Base-by-base conservation (phyloP, 257 asterid genomes). In the Dorcoceras hygrometricum region DNA sequence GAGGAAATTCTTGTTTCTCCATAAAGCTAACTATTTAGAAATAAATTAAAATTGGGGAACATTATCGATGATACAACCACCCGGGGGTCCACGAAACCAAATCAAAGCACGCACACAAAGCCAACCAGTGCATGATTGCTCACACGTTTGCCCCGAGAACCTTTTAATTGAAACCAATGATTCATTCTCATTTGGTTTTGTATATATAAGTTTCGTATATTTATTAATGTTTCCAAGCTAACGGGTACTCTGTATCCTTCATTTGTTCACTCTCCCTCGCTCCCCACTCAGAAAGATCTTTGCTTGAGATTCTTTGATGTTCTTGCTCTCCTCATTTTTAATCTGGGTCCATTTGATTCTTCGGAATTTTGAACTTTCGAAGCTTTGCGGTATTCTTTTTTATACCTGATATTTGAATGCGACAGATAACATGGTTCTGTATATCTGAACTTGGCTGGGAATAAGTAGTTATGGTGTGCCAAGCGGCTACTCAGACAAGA, bases 401-500 rank as follows among this genome's bases (percentile, higher is more conserved):
- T 5, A 31, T 34, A 34, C 43, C 10, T 9, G 10, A 34, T 34
- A 34, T 12, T 61, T 34, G 64, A 23, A 27, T 54, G 51, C 55
- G 58, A 28, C 16, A 32, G 2, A 34, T 34, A 43, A 53, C 62
- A 57, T 54, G 60, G 55, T 60, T 76, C 39, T 66, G n/a, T 25
- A 20, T 73, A 48, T 59, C 6, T 59, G 22, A 34, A 62, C 18
- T 75, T 68, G 39, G 78, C 74, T 75, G 82, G 92, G 88, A 72
- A 65, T 27, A 65, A 81, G 96, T 87, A 91, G 98, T 91, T 87
- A 93, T 93, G 98, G 98, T 93, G 73, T 63, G 96, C 88, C 98
- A 93, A 88, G 95, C 97, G 82, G 98, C 98, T 57, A 74, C 95
- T 66, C 91, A 93, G 81, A 93, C 98, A 83, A 86, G 82, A 93